Evolutionary conservation across 2,329 filamentous ascomycete species (phyloP).

Genomic region (Pseudogymnoascus sp.): DNA sequence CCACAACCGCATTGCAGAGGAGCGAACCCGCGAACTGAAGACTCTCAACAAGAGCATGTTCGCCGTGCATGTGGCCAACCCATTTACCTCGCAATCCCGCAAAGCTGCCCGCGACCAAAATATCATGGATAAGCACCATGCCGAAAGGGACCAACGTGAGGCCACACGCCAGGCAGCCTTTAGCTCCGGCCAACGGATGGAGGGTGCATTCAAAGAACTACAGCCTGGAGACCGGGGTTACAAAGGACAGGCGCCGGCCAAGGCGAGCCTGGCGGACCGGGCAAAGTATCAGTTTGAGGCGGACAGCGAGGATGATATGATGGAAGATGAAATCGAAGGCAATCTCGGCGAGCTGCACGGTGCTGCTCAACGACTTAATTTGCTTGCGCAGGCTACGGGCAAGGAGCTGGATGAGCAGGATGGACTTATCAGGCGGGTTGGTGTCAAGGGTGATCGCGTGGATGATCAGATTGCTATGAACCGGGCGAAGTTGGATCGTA

Average conservation of each 20-base stretch:
- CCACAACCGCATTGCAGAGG: conserved; percentile 67
- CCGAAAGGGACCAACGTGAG: conserved; percentile 58
- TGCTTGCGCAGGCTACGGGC: conserved; percentile 64
- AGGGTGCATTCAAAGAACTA: conserved; percentile 39
- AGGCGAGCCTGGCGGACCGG: conserved; percentile 46
- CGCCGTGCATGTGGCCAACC: conserved; percentile 68
- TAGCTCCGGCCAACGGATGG: conserved; percentile 44
- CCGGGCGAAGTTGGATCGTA: conserved; percentile 59
- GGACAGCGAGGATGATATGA: conserved; percentile 34
- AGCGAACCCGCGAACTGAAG: conserved; percentile 75
- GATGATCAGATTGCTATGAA: conserved; percentile 77
- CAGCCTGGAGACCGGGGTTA: conserved; percentile 26
- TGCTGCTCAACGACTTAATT: conserved; percentile 62
- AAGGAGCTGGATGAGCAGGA: conserved; percentile 72
- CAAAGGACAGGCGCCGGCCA: conserved; percentile 17
- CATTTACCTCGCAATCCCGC: conserved; percentile 63
- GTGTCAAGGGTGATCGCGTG: conserved; percentile 73
- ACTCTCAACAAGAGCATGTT: conserved; percentile 88
- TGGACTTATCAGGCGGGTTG: conserved; percentile 67
- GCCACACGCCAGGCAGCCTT: conserved; percentile 49
- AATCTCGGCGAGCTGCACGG: conserved; percentile 53
- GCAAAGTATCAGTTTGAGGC: conserved; percentile 70
- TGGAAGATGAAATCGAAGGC: conserved; percentile 63
- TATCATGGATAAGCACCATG: conserved; percentile 59
- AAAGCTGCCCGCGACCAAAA: conserved; percentile 57